phyloP scores from a whole-genome alignment of 495 filamentous ascomycete genomes.

The Podospora tetraspora region DNA sequence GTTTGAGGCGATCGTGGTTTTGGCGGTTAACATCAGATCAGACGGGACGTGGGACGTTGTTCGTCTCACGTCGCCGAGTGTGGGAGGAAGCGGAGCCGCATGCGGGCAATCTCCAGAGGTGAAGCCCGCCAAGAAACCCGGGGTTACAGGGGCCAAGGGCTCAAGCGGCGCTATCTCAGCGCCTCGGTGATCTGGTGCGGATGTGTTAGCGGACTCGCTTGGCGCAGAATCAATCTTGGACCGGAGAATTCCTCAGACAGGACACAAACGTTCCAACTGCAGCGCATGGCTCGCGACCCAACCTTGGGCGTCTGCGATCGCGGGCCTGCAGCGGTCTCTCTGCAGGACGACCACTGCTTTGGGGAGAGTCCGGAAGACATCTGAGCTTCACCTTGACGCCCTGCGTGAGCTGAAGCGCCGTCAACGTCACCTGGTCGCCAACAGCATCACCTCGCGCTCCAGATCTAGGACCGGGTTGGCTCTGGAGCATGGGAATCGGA shows the following conservation, averaged over 20 bases:
- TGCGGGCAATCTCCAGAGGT: slow-evolving; percentile 10
- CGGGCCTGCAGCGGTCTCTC: not conserved
- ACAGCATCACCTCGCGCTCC: not conserved
- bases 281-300: not conserved
- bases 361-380: not conserved
- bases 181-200: not conserved
- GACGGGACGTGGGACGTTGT: slow-evolving; percentile 32
- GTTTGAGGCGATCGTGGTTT: slow-evolving; percentile 18
- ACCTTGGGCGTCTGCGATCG: not conserved
- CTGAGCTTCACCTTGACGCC: not conserved
- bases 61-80: slow-evolving; percentile 24
- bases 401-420: not conserved
- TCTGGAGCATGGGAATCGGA: slow-evolving; percentile 17
- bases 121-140: not conserved
- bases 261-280: slow-evolving; percentile 11
- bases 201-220: slow-evolving; percentile 9
- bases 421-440: not conserved
- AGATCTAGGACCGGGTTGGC: slow-evolving; percentile 14
- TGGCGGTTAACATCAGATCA: slow-evolving; percentile 25
- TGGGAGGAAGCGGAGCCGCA: slow-evolving; percentile 26
- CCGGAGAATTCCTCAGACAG: slow-evolving; percentile 26
- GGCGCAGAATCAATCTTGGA: not conserved
- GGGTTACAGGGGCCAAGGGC: not conserved
- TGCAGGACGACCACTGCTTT: not conserved
- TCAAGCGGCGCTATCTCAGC: slow-evolving; percentile 2